Conservation (phyloP, 2,329 filamentous ascomycete genomes). For the Fusarium sp. region DNA sequence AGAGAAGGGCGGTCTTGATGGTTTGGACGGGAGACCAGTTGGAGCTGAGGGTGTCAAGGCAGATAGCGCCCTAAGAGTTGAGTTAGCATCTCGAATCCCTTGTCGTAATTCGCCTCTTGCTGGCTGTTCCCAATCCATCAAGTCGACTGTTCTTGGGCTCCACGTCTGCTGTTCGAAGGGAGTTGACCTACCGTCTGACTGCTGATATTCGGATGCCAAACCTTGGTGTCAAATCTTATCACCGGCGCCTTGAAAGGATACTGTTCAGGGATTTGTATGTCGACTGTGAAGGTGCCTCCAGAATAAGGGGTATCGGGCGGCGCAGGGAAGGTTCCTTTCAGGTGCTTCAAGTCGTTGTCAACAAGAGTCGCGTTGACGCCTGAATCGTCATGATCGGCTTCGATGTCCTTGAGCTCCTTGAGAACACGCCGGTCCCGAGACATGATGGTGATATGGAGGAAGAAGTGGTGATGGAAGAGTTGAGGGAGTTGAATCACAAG, state of each 20-base stretch:
- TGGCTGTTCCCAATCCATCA: neutral
- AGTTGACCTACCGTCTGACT: conserved; percentile 78
- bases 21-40: conserved; percentile 97
- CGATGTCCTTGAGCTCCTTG: conserved; percentile 81
- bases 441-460: conserved; percentile 51
- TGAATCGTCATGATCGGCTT: conserved; percentile 74
- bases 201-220: conserved; percentile 98
- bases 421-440: conserved; percentile 65
- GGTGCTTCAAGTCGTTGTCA: conserved; percentile 76
- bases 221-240: conserved; percentile 91
- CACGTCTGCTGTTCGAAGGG: neutral
- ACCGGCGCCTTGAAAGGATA: conserved; percentile 93
- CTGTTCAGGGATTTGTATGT: conserved; percentile 85
- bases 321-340: conserved; percentile 83
- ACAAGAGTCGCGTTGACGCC: conserved; percentile 75
- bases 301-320: conserved; percentile 95
- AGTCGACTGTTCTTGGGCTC: neutral
- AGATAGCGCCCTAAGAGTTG: conserved; percentile 83
- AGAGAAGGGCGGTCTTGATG: conserved; percentile 93
- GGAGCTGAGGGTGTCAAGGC: conserved; percentile 86
- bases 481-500: too few species aligned
- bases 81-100: conserved; percentile 14
- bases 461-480: neutral
- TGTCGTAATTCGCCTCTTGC: neutral
- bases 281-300: conserved; percentile 81